Conservation (phyloP, 345 rosid genomes). For the Euphorbia lathyris region DNA sequence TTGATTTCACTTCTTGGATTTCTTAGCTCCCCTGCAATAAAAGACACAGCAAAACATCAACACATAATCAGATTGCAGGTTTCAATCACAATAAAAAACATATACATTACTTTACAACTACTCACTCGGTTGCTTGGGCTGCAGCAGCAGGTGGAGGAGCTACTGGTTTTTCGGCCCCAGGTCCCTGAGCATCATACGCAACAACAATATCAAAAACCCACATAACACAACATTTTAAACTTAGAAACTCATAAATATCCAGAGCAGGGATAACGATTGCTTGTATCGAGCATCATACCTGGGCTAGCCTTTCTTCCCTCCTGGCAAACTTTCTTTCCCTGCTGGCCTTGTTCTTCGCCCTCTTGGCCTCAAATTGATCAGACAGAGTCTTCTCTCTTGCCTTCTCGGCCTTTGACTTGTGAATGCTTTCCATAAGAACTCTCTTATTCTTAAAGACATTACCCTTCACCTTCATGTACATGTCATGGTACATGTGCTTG, state of each 20-base stretch:
- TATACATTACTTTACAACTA: too few species aligned
- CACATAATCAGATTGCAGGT: background rate
- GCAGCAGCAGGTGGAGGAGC: slow-evolving; percentile 20
- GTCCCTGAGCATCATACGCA: slow-evolving; percentile 15
- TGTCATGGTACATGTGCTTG: slow-evolving; percentile 96
- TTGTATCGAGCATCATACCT: slow-evolving; percentile 32
- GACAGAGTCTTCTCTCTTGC: slow-evolving; percentile 91
- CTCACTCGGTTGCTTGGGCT: slow-evolving; percentile 10
- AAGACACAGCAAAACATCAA: background rate
- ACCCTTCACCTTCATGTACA: slow-evolving; percentile 99
- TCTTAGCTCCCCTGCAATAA: slow-evolving; percentile 17
- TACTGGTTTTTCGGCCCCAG: slow-evolving; percentile 19
- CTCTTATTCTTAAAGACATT: slow-evolving; percentile 95
- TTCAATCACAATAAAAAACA: background rate
- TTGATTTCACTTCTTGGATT: slow-evolving; percentile 21
- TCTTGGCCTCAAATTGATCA: slow-evolving; percentile 94
- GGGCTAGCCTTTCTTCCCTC: slow-evolving; percentile 89
- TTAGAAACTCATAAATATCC: background rate
- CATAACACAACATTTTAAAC: background rate
- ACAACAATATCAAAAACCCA: background rate
- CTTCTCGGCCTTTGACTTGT: slow-evolving; percentile 96
- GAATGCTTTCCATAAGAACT: slow-evolving; percentile 94
- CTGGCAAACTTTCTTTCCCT: slow-evolving; percentile 84
- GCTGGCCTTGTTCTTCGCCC: slow-evolving; percentile 96
- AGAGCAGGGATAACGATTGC: background rate